phyloP scores from a whole-genome alignment of 2,329 filamentous ascomycete species.

The Colletotrichum cordylinicola region DNA sequence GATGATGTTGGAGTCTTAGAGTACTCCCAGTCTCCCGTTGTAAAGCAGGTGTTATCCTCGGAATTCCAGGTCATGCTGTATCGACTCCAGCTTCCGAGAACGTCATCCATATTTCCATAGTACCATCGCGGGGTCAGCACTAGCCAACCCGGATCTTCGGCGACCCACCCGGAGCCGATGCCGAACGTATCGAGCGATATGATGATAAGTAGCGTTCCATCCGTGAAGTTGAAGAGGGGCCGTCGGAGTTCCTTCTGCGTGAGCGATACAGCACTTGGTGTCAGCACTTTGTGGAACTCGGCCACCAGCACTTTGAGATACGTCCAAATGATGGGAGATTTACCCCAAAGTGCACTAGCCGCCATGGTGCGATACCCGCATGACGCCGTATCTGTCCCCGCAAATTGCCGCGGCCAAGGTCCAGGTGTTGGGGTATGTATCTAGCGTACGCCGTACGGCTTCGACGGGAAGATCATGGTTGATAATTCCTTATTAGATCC shows the following conservation, averaged over 20 bases:
- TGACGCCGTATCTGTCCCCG: neutral
- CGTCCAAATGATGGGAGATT: neutral
- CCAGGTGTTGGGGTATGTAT: neutral
- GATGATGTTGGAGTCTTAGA: neutral
- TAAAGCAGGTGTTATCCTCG: neutral
- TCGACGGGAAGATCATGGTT: neutral
- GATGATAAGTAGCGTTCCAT: neutral
- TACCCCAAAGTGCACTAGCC: neutral
- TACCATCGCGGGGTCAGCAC: neutral
- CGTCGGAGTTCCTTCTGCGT: neutral
- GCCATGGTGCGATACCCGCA: neutral
- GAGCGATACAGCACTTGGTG: neutral
- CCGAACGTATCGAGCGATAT: neutral
- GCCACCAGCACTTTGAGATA: neutral
- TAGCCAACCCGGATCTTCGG: neutral
- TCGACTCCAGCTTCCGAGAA: neutral
- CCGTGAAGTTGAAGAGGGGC: neutral
- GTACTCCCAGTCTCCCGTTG: neutral
- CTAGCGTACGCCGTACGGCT: neutral
- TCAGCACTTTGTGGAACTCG: neutral
- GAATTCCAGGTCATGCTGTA: neutral
- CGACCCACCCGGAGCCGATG: neutral
- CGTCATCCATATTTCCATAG: neutral
- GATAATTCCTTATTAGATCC: neutral
- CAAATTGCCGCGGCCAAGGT: neutral